phyloP scores from a whole-genome alignment of 2,329 filamentous ascomycete species.

The Myriosclerotinia duriaeana region DNA sequence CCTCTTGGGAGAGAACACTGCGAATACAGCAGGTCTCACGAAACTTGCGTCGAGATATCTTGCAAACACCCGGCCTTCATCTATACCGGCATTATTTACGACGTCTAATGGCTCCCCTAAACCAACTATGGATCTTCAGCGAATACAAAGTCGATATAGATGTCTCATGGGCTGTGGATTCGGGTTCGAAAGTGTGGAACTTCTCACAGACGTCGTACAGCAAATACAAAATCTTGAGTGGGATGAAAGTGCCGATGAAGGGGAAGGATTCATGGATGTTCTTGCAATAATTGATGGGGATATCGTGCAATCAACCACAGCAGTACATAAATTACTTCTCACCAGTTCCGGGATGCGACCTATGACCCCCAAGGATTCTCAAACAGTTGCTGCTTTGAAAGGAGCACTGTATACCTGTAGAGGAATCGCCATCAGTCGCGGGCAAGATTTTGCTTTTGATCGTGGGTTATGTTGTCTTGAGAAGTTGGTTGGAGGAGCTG shows the following conservation, averaged over 20 bases:
- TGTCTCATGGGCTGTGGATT: conserved; percentile 42
- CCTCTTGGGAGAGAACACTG: conserved; percentile 37
- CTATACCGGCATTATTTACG: conserved; percentile 29
- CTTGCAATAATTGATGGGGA: conserved; percentile 41
- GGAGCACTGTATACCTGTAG: conserved; percentile 23
- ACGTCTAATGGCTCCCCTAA: not conserved
- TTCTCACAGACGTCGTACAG: conserved; percentile 27
- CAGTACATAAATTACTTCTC: conserved; percentile 33
- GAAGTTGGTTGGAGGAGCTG: conserved; percentile 19
- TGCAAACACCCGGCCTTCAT: conserved; percentile 30
- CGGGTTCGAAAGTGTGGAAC: conserved; percentile 38
- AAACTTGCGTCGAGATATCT: conserved; percentile 39
- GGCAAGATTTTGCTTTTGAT: conserved; percentile 28
- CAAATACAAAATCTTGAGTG: conserved; percentile 24
- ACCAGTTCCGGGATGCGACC: conserved; percentile 24
- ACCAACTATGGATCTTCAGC: conserved; percentile 24
- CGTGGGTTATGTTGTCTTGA: conserved; percentile 29
- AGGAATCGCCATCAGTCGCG: not conserved
- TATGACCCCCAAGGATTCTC: conserved; percentile 26
- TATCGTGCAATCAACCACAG: conserved; percentile 36
- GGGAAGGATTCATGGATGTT: conserved; percentile 28
- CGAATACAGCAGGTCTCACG: conserved; percentile 42
- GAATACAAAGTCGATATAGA: conserved; percentile 35
- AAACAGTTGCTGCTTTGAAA: conserved; percentile 21
- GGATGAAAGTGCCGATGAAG: conserved; percentile 11